phyloP scores from a whole-genome alignment of 164 flowering plant genomes.

The Brasenia schreberi region DNA sequence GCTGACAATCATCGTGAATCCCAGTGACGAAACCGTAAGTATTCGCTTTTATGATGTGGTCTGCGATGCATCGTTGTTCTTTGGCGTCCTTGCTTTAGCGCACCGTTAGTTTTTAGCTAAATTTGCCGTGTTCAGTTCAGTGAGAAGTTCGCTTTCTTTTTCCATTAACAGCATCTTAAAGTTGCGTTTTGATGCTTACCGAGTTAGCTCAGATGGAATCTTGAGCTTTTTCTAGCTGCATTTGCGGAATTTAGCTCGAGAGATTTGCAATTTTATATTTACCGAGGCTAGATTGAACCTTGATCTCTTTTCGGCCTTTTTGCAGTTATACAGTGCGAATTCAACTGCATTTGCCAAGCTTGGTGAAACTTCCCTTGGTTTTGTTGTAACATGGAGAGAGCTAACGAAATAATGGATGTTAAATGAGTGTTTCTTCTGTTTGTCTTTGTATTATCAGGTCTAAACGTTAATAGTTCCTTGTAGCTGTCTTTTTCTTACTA shows the following conservation, averaged over 20 bases:
- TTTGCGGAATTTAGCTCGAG: not conserved
- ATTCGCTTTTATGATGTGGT: not conserved
- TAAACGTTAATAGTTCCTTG: not conserved
- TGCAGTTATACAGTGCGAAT: not conserved
- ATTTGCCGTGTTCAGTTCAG: not conserved
- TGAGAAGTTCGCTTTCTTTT: not conserved
- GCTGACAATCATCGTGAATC: constrained; percentile 17
- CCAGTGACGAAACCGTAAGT: constrained; percentile 22
- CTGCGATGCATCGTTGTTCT: not conserved
- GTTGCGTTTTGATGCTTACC: not conserved
- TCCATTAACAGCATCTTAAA: not conserved
- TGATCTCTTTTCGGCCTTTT: no score
- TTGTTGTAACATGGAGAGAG: not conserved
- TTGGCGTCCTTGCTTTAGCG: not conserved
- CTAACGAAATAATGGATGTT: not conserved
- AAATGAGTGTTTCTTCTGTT: not conserved
- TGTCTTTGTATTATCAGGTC: not conserved
- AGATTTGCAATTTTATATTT: not conserved
- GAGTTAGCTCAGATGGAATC: not conserved
- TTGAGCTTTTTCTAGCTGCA: not conserved
- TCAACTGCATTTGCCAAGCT: not conserved
- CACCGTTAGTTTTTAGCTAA: not conserved
- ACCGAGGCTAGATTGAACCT: no score
- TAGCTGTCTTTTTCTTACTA: not conserved
- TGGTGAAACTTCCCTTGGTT: not conserved